These are phyloP conservation scores for Haberlea rhodopensis DNA, from an alignment of 257 asterid genomes.

Conservation along the genomic window DNA sequence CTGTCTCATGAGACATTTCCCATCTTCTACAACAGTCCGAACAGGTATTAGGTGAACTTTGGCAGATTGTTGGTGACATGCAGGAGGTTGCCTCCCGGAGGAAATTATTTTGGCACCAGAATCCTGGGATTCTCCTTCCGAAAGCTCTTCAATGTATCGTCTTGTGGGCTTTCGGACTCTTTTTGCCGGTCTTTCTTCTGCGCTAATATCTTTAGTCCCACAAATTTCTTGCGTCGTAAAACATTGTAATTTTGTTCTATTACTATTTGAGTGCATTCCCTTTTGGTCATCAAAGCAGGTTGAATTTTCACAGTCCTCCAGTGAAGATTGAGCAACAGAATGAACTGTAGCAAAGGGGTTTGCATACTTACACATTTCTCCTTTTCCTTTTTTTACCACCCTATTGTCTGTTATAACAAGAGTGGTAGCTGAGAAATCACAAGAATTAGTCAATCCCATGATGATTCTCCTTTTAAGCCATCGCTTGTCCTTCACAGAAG, in stretches of 20 bases:
- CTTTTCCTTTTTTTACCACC: conserved; percentile 52
- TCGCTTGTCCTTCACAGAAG: conserved; percentile 89
- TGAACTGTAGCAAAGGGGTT: conserved; percentile 38
- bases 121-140: conserved; percentile 74
- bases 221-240: conserved; percentile 32
- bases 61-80: conserved; percentile 33
- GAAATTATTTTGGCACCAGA: conserved; percentile 47
- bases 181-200: conserved; percentile 62
- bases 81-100: conserved; percentile 30
- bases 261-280: conserved; percentile 32
- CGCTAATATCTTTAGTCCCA: conserved; percentile 45
- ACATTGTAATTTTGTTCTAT: conserved; percentile 30
- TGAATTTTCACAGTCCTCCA: conserved; percentile 32
- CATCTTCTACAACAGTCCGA: conserved; percentile 41
- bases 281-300: conserved; percentile 32
- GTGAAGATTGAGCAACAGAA: conserved; percentile 41
- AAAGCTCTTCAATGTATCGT: conserved; percentile 82
- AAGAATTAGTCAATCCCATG: conserved; percentile 88
- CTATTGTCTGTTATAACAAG: conserved; percentile 54
- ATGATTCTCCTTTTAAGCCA: conserved; percentile 94
- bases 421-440: conserved; percentile 72
- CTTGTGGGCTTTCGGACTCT: conserved; percentile 89
- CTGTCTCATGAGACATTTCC: conserved; percentile 56
- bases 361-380: conserved; percentile 35
- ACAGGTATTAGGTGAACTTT: conserved; percentile 39